These are phyloP conservation scores for Straminergon stramineum DNA, from an alignment of 225 moss, liverwort and hornwort genomes.

Conservation along the genomic window DNA sequence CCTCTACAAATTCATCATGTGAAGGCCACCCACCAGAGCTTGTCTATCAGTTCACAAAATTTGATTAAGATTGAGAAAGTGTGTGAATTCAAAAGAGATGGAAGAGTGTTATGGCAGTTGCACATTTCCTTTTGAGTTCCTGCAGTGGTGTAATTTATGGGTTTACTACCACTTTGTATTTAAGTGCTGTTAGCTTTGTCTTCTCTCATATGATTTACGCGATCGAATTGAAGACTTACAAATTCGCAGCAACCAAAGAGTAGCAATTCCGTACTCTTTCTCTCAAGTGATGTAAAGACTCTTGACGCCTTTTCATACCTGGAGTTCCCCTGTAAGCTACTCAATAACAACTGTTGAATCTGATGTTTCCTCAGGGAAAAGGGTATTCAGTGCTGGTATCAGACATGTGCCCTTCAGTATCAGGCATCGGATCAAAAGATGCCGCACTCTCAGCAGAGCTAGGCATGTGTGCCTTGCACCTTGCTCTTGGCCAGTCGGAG, in stretches of 20 bases:
- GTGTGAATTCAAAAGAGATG: neutral
- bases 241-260: neutral
- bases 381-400: conserved; percentile 78
- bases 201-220: neutral
- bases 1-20: neutral
- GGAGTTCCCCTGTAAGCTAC: neutral
- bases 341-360: neutral
- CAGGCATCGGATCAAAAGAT: conserved; percentile 77
- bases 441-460: conserved; percentile 79
- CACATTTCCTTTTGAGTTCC: neutral
- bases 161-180: neutral
- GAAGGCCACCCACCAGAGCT: neutral
- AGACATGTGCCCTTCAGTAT: conserved; percentile 92
- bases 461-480: conserved; percentile 59
- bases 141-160: neutral
- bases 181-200: neutral
- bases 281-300: neutral
- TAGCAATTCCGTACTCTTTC: neutral
- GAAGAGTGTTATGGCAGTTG: neutral
- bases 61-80: neutral
- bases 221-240: neutral
- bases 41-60: neutral
- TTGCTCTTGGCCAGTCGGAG: conserved; percentile 57
- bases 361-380: conserved; percentile 33
- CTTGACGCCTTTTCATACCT: neutral